Evolutionary conservation across 2,329 filamentous ascomycete species (phyloP), one percentile per base, ranked within the genome.

Genomic region (Pseudogymnoascus sp.): DNA sequence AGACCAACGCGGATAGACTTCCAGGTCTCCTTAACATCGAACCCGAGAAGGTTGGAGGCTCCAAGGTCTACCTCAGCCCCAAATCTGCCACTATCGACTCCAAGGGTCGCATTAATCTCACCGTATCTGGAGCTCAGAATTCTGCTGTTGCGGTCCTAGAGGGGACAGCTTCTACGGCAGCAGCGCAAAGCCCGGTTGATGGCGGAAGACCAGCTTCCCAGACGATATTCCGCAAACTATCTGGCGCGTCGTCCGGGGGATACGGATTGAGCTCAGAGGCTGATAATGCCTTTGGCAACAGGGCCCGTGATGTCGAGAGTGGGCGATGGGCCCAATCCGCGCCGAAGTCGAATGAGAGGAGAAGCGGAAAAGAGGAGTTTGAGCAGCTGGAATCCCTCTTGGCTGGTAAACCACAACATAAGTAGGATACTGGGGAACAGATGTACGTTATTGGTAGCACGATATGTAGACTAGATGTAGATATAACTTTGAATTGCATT

Each of bases 61-160:
- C 69, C 28, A 74, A 74, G 63, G 60, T 66, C 8, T 71, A 67
- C 60, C 69, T 74, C 6, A 62, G 68, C 4, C 70, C 71, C 11
- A 59, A 56, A 18, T 64, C 65, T 56, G 73, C 72, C 1, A 65
- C 59, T 18, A 63, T 74, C 6, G 67, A 74, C 66, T 44, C 72
- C 4, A 68, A 69, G 56, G 73, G 73, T 1, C 61, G 63, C 12
- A 66, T 74, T 16, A 33, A 68, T 2, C 40, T 74, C 44, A 63
- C 38, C 1, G 68, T 74, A 2, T 40, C 53, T 0, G 16, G 44
- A 21, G 72, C 70, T n/a, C 65, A 71, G 62, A 59, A 62, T 1
- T 68, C 68, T 23, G 68, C 69, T 31, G 65, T 73, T 50, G 70
- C 70, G 16, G 69, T 74, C 1, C 59, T 66, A 21, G 65, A 72